These are phyloP conservation scores for Calocybe cyanea DNA, from an alignment of 768 basidiomycete species.

Conservation along the genomic window DNA sequence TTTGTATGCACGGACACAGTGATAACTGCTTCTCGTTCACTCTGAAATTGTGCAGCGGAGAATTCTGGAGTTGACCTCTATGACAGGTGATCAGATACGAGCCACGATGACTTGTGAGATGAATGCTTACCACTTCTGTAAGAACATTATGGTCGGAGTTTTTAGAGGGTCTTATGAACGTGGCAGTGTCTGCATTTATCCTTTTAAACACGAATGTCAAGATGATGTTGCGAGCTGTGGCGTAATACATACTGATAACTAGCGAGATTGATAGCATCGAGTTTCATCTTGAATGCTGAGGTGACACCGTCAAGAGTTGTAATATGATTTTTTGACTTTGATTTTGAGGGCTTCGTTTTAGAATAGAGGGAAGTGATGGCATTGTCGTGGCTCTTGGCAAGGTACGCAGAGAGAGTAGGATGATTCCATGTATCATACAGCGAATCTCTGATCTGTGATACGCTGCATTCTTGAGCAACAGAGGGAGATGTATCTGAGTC, in stretches of 20 bases:
- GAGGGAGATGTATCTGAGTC: slow-evolving; percentile 12
- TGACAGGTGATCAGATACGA: not conserved
- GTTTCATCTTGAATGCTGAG: slow-evolving; percentile 46
- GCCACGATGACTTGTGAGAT: not conserved
- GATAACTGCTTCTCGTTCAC: slow-evolving; percentile 42
- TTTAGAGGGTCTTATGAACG: slow-evolving; percentile 62
- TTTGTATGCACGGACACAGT: slow-evolving; percentile 59
- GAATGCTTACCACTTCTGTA: slow-evolving; percentile 32
- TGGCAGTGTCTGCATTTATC: slow-evolving; percentile 45
- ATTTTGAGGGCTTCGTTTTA: slow-evolving; percentile 27
- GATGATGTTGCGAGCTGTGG: not conserved
- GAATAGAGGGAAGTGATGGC: slow-evolving; percentile 31
- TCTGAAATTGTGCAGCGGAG: slow-evolving; percentile 16
- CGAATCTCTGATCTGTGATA: slow-evolving; percentile 44
- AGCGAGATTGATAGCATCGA: slow-evolving; percentile 50
- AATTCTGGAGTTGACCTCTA: slow-evolving; percentile 26
- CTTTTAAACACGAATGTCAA: slow-evolving; percentile 4
- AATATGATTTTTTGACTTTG: slow-evolving; percentile 26
- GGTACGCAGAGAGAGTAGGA: slow-evolving; percentile 54
- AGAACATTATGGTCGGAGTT: slow-evolving; percentile 66
- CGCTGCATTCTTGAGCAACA: slow-evolving; percentile 35
- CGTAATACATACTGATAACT: slow-evolving; percentile 55
- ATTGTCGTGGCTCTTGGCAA: slow-evolving; percentile 50
- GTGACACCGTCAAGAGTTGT: slow-evolving; percentile 35
- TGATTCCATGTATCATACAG: slow-evolving; percentile 48